Evolutionary conservation across 345 rosid genomes (phyloP).

Genomic region (Litchi chinensis): DNA sequence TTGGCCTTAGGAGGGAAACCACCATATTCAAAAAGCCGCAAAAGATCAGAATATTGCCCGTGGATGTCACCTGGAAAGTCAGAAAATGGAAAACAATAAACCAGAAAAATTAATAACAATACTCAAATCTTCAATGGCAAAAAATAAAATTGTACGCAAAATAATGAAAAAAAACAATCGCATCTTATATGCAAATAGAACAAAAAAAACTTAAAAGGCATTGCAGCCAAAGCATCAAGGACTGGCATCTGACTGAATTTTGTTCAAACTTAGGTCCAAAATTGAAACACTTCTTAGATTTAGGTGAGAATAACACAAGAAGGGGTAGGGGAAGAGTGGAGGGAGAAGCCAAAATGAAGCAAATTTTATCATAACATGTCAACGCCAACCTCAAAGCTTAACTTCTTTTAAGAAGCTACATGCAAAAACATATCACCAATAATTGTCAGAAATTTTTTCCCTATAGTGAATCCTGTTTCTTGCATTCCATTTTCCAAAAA

Average conservation of each 20-base stretch:
- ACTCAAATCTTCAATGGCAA: neutral
- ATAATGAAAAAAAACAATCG: neutral
- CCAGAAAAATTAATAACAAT: slow-evolving; percentile 3
- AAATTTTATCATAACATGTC: neutral
- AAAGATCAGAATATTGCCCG: slow-evolving; percentile 84
- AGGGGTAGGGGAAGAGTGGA: no score
- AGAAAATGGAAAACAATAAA: slow-evolving; percentile 12
- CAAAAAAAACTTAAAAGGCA: neutral
- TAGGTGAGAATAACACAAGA: neutral
- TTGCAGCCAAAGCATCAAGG: neutral
- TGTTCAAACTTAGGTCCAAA: neutral
- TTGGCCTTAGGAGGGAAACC: slow-evolving; percentile 88
- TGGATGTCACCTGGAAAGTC: slow-evolving; percentile 78
- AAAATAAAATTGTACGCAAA: neutral
- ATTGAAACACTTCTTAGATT: neutral
- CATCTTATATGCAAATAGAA: neutral
- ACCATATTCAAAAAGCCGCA: slow-evolving; percentile 89
- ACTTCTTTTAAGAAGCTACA: neutral
- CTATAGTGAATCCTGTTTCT: neutral
- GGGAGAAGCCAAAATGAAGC: slow-evolving; percentile 1
- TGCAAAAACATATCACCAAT: neutral
- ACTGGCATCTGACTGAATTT: neutral
- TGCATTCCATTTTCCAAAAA: neutral
- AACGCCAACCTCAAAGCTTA: neutral
- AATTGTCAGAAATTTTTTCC: neutral